Evolutionary conservation across 768 basidiomycete genomes (phyloP).

Genomic region (Steccherinum ochraceum): DNA sequence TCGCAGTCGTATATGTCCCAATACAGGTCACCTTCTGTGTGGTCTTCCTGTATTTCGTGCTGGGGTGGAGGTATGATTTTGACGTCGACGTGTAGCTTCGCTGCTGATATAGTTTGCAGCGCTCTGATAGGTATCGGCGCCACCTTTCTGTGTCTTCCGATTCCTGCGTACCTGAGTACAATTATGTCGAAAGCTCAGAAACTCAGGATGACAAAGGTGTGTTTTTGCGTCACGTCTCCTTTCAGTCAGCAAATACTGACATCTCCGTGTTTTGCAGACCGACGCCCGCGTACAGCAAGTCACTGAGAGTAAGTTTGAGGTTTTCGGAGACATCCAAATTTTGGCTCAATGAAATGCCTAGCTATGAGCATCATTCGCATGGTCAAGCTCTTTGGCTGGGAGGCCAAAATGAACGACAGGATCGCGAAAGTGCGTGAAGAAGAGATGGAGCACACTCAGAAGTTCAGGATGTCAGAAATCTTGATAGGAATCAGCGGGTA

Average conservation of each 20-base stretch:
- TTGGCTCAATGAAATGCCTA: not conserved
- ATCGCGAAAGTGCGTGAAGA: constrained; percentile 51
- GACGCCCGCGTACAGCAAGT: constrained; percentile 40
- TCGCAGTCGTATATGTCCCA: constrained; percentile 7
- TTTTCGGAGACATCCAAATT: too few relatives aligned
- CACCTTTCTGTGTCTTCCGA: constrained; percentile 35
- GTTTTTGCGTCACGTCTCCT: too few relatives aligned
- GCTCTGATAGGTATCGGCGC: constrained; percentile 36
- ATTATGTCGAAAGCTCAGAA: constrained; percentile 29
- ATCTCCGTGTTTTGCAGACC: constrained; percentile 33
- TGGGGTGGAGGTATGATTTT: constrained; percentile 19
- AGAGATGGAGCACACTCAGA: constrained; percentile 50
- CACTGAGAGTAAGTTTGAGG: constrained; percentile 36
- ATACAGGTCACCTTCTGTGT: constrained; percentile 7
- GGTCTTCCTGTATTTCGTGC: constrained; percentile 23
- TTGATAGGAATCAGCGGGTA: too few relatives aligned
- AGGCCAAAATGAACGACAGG: constrained; percentile 38
- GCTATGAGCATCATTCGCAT: constrained; percentile 31
- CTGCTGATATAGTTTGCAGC: too few relatives aligned
- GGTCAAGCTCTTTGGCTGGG: constrained; percentile 41
- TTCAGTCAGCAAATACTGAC: too few relatives aligned
- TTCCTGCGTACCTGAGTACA: constrained; percentile 36
- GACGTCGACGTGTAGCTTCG: too few relatives aligned
- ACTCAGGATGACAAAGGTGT: constrained; percentile 36
- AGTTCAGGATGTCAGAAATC: constrained; percentile 43